A percentile compares a stretch with the other conserved stretches of the same genome.
phyloP scores from a whole-genome alignment of 768 basidiomycete species.

The Rhizopogon sp. region DNA sequence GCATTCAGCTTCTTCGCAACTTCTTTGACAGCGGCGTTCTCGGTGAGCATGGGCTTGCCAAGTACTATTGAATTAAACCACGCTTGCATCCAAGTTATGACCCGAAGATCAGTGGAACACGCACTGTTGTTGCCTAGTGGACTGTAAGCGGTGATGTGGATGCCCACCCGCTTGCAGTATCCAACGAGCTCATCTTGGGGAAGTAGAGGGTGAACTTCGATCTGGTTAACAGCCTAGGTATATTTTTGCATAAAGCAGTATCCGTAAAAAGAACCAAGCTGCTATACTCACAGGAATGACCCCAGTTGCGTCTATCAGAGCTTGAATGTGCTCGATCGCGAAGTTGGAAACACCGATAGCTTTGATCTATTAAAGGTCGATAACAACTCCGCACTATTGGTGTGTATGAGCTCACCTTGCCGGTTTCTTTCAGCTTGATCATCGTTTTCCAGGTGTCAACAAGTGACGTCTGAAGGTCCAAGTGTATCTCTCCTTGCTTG shows the following conservation, averaged over 20 bases:
- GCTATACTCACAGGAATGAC: slow-evolving; percentile 58
- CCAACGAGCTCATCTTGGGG: slow-evolving; percentile 69
- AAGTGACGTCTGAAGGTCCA: slow-evolving; percentile 57
- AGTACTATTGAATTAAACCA: slow-evolving; percentile 34
- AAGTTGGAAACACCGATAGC: slow-evolving; percentile 85
- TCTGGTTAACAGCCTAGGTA: slow-evolving; percentile 61
- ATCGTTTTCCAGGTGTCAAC: slow-evolving; percentile 83
- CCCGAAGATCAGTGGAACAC: slow-evolving; percentile 11
- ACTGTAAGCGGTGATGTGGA: slow-evolving; percentile 67
- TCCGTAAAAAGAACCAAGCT: not conserved
- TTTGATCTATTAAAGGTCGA: slow-evolving; percentile 39
- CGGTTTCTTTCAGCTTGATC: slow-evolving; percentile 59
- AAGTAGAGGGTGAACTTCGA: slow-evolving; percentile 79
- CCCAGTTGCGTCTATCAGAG: slow-evolving; percentile 62
- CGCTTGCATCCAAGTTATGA: not conserved
- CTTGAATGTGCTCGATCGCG: slow-evolving; percentile 59
- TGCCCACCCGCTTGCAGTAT: slow-evolving; percentile 64
- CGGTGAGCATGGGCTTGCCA: slow-evolving; percentile 62
- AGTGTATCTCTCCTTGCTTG: slow-evolving; percentile 39
- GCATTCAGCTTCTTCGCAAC: slow-evolving; percentile 61
- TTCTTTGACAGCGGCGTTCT: slow-evolving; percentile 53
- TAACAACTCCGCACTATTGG: not conserved
- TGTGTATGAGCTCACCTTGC: slow-evolving; percentile 43
- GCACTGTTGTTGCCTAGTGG: slow-evolving; percentile 80
- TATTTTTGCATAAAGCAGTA: not conserved